Conservation (phyloP, 2,329 filamentous ascomycete genomes). For the Scorias spongiosa region DNA sequence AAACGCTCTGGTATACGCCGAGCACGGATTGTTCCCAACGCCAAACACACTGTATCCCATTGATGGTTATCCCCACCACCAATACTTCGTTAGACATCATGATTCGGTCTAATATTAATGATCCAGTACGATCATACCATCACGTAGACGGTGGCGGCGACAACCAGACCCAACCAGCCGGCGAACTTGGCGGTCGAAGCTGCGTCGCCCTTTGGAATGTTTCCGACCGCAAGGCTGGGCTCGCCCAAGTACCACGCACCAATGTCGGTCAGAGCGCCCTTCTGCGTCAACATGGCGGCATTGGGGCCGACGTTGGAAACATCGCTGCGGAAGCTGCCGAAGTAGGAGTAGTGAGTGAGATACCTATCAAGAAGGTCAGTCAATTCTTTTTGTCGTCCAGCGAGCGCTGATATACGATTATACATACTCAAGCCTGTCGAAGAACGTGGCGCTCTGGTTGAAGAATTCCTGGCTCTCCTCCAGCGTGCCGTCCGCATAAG, state of each 20-base stretch:
- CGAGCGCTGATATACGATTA: too few species aligned
- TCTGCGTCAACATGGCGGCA: conserved; percentile 51
- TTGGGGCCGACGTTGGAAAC: conserved; percentile 63
- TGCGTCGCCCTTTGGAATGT: conserved; percentile 20
- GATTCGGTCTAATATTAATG: too few species aligned
- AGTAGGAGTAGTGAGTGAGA: conserved; percentile 57
- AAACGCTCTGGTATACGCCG: too few species aligned
- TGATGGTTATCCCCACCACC: too few species aligned
- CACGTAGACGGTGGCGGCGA: conserved; percentile 3
- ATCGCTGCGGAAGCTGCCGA: conserved; percentile 55
- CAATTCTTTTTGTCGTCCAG: not conserved
- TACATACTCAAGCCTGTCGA: conserved; percentile 43
- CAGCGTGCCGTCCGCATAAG: conserved; percentile 41
- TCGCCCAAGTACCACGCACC: conserved; percentile 63
- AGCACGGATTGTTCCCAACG: too few species aligned
- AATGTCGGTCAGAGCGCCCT: conserved; percentile 58
- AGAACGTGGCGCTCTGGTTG: conserved; percentile 49
- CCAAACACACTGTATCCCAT: too few species aligned
- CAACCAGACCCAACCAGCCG: conserved; percentile 12
- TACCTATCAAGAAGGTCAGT: conserved; percentile 21
- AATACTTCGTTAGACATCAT: too few species aligned
- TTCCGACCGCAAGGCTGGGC: conserved; percentile 16
- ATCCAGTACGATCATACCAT: too few species aligned
- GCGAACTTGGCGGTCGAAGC: conserved; percentile 11
- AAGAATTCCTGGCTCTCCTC: conserved; percentile 48